Evolutionary conservation across 208 protist genomes (phyloP), one percentile per base, ranked within the genome.

Genomic region (Lotmaria passim): DNA sequence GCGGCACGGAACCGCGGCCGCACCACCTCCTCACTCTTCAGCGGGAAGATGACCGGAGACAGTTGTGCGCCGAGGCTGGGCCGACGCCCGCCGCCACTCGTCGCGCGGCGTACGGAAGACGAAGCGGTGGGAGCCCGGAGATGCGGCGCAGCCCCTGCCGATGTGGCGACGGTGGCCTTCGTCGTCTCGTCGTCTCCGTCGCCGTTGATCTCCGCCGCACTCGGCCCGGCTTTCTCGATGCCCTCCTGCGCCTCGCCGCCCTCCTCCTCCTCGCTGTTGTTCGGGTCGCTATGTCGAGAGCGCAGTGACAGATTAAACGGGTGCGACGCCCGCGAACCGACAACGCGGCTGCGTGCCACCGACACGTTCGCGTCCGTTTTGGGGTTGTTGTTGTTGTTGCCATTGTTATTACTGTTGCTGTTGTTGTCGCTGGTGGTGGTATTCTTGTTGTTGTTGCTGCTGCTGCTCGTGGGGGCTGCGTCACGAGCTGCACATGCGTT

Each of bases 1-100:
- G 23, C 34, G 7, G 53, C 28, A 1, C 51, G 44, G 14, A 53
- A 58, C 26, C 61, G 44, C 43, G 33, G 24, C 8, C 41, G 34
- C 33, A 58, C 52, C 53, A 63, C 53, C 69, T 58, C 69, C 28
- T 63, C 69, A 41, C 53, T 69, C 43, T 43, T 68, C 53, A 63
- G 46, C 7, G 69, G n/a, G 19, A 26, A 23, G 12, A 44, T 38
- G 0, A 33, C 8, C 5, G 53, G 47, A 2, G 69, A 39, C 53
- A 46, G 43, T 38, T 47, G 62, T 15, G 50, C 26, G 36, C 31
- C 69, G 34, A 46, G 28, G 56, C 61, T 75, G 34, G 43, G 28
- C 15, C 44, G 69, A 6, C 52, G 52, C 12, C 36, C 31, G 31
- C 60, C 44, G 10, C 3, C 38, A 28, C 69, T 68, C 1, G n/a